Evolutionary conservation across 495 filamentous ascomycete genomes (phyloP), one percentile per base, ranked within the genome.

Genomic region (Lophium mytilinum): DNA sequence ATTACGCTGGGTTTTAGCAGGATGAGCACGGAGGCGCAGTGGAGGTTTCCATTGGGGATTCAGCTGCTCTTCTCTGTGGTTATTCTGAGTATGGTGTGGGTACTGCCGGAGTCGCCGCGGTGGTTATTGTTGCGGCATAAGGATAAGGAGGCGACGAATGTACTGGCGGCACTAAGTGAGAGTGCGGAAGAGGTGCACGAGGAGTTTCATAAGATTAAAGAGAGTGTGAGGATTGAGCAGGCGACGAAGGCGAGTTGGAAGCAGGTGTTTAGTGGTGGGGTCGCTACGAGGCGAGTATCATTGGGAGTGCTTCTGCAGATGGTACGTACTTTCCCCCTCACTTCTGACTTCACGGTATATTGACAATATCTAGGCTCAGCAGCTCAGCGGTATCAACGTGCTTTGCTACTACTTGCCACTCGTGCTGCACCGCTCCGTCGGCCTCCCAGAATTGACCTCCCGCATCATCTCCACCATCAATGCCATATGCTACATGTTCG

Each of bases 321-420:
- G 10, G 30, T 40, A 34, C 15, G 42, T 21, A 17, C 37, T 17
- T 45, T 21, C 2, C 55, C 41, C 17, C 55, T 57, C 21, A 42
- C 42, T 21, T 37, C 33, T n/a, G 55, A 52, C 48, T 61, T 60
- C 17, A 41, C 46, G 30, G 49, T 56, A 39, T 49, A 41, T 18
- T 30, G 40, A 11, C 37, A 41, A 45, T 17, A 64, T 57, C 12
- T 42, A 56, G 18, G 34, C 51, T 3, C 55, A 65, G 46, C 53
- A 57, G 36, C 30, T 71, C 11, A 61, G 62, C 3, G 80, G 80
- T 10, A 71, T 76, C 51, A 82, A 80, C 52, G 68, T 82, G 60
- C 71, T 83, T 41, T 79, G 75, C 47, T 79, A 79, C 52, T 81
- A 78, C 66, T 71, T 76, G 12, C 77, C 80, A 19, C 69, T 72